Conservation (phyloP, 1,284 basidiomycete genomes). For the Ustilago cynodontis region DNA sequence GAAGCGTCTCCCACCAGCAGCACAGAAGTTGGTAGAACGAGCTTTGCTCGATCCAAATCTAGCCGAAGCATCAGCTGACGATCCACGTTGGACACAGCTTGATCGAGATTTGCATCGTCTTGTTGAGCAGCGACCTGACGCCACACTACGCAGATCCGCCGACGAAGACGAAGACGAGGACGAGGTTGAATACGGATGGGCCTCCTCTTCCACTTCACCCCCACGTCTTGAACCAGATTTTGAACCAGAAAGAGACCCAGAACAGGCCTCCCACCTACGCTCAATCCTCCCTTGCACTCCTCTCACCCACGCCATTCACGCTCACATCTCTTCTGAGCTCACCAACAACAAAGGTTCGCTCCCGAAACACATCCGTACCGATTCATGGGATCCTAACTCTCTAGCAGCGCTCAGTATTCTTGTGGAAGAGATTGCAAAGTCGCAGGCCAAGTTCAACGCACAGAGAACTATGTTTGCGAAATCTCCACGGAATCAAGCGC, state of each 20-base stretch:
- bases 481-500: conserved; percentile 20
- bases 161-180: not conserved
- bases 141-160: not conserved
- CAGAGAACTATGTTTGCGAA: conserved; percentile 39
- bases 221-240: not conserved
- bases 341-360: conserved; percentile 11
- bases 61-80: conserved; percentile 14
- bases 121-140: not conserved
- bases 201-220: not conserved
- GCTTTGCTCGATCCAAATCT: conserved; percentile 28
- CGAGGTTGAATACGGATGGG: conserved; percentile 20
- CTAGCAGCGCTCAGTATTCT: conserved; percentile 31
- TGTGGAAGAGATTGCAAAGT: conserved; percentile 31
- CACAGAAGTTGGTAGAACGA: conserved; percentile 30
- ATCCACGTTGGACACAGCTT: conserved; percentile 29
- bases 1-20: conserved; percentile 13
- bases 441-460: conserved; percentile 34
- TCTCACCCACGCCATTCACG: conserved; percentile 15
- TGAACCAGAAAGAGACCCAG: not conserved
- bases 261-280: not conserved
- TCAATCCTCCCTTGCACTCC: conserved; percentile 1
- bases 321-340: conserved; percentile 5
- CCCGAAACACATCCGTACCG: not conserved
- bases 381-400: conserved; percentile 28
- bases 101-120: conserved; percentile 24